phyloP scores from a whole-genome alignment of 1,284 basidiomycete genomes.

The Naganishia sp. region DNA sequence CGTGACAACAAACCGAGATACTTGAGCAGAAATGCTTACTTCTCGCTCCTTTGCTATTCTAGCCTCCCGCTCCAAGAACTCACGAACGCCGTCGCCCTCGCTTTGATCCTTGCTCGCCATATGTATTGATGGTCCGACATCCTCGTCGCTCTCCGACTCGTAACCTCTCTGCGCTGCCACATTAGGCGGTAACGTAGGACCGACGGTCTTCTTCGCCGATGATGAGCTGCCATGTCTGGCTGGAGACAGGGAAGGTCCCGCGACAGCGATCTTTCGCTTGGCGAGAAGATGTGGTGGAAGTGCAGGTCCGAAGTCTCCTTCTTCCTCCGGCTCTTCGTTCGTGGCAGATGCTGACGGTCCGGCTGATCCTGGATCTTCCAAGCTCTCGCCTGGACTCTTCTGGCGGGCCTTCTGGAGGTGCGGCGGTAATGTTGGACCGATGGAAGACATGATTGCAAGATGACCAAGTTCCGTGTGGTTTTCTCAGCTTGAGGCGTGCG shows the following conservation, averaged over 20 bases:
- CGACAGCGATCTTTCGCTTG: constrained; percentile 34
- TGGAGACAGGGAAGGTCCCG: constrained; percentile 60
- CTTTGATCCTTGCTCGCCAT: constrained; percentile 48
- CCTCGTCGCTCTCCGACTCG: constrained; percentile 38
- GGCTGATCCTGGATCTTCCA: constrained; percentile 45
- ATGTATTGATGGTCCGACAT: constrained; percentile 40
- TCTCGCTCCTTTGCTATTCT: constrained; percentile 66
- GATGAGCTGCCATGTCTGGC: constrained; percentile 15
- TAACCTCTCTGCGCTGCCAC: constrained; percentile 27
- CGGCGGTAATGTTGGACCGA: constrained; percentile 45
- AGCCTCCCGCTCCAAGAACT: constrained; percentile 80
- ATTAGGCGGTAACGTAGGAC: constrained; percentile 43
- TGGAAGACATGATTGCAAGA: constrained; percentile 30
- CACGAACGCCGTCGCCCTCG: constrained; percentile 64
- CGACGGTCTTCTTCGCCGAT: constrained; percentile 28
- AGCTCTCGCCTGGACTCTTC: no score
- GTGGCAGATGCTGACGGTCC: constrained; percentile 32
- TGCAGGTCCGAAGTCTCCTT: constrained; percentile 72
- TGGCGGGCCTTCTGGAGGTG: constrained; percentile 36
- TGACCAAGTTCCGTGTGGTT: no score
- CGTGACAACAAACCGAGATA: neutral
- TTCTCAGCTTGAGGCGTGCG: no score
- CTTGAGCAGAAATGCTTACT: constrained; percentile 51
- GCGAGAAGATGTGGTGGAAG: constrained; percentile 47
- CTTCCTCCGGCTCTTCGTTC: constrained; percentile 57